A percentile compares a stretch with the other conserved stretches of the same genome.
Evolutionary conservation across 495 filamentous ascomycete species (phyloP).

Genomic region (Podospora conica): DNA sequence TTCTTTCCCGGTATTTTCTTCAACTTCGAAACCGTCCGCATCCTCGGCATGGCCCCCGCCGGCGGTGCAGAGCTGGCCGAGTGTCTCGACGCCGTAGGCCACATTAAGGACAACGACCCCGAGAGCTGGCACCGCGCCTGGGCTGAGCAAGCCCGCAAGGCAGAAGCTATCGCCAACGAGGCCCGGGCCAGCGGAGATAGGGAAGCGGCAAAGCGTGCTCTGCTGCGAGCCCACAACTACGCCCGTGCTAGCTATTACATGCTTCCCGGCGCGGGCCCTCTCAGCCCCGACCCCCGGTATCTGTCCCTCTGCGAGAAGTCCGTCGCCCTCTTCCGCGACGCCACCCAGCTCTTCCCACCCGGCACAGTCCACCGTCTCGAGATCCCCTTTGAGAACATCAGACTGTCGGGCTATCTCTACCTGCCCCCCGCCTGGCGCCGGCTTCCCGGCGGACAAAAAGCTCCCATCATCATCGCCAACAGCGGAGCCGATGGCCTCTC

Average conservation of each 20-base stretch:
- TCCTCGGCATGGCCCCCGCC: slow-evolving; percentile 34
- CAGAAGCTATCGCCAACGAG: slow-evolving; percentile 32
- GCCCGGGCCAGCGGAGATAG: slow-evolving; percentile 19
- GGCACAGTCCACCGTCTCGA: slow-evolving; percentile 18
- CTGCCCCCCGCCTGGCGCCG: slow-evolving; percentile 24
- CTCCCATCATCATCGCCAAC: slow-evolving; percentile 36
- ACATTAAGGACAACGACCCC: slow-evolving; percentile 36
- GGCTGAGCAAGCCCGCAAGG: slow-evolving; percentile 21
- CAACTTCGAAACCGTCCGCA: slow-evolving; percentile 42
- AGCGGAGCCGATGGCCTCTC: slow-evolving; percentile 39
- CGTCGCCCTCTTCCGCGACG: slow-evolving; percentile 21
- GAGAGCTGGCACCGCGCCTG: slow-evolving; percentile 38
- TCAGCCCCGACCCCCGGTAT: slow-evolving; percentile 15
- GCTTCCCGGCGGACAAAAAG: slow-evolving; percentile 22
- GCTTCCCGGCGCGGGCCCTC: slow-evolving; percentile 14
- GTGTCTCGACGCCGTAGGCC: slow-evolving; percentile 30
- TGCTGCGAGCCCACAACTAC: slow-evolving; percentile 40
- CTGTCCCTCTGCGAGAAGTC: slow-evolving; percentile 15
- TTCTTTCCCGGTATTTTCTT: slow-evolving; percentile 29
- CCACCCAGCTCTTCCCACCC: slow-evolving; percentile 6
- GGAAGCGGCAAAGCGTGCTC: slow-evolving; percentile 25
- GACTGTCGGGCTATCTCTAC: slow-evolving; percentile 39
- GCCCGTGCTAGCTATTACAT: slow-evolving; percentile 34
- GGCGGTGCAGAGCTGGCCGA: slow-evolving; percentile 41
- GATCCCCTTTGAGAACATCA: slow-evolving; percentile 36